Percentiles rank a stretch among this genome's conserved stretches.
phyloP scores from a whole-genome alignment of 2,329 filamentous ascomycete species.

The Colletotrichum simmondsii region DNA sequence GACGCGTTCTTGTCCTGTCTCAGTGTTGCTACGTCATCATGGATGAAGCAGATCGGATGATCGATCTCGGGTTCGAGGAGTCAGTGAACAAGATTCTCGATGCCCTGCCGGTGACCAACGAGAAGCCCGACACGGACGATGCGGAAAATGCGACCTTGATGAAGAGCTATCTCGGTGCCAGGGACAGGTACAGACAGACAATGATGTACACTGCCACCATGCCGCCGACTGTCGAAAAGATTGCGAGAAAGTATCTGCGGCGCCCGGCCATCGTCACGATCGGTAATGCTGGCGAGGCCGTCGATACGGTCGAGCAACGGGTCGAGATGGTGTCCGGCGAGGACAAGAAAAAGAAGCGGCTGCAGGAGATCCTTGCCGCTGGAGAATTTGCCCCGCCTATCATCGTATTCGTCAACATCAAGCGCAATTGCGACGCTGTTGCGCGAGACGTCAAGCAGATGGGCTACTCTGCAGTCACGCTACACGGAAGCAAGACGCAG shows the following conservation, averaged over 20 bases:
- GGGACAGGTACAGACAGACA: conserved; percentile 90
- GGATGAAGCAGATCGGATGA: conserved; percentile 99
- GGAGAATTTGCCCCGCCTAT: conserved; percentile 87
- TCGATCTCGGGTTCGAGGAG: conserved; percentile 97
- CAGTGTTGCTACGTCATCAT: conserved; percentile 99
- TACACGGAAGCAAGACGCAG: conserved; percentile 97
- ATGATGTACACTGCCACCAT: conserved; percentile 99
- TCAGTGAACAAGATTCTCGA: conserved; percentile 97
- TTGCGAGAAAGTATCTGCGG: conserved; percentile 95
- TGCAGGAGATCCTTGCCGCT: conserved; percentile 88
- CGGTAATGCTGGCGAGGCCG: conserved; percentile 92
- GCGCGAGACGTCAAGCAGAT: conserved; percentile 94
- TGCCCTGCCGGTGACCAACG: conserved; percentile 89
- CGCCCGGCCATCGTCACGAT: conserved; percentile 95
- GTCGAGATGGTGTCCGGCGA: conserved; percentile 92
- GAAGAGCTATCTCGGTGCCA: conserved; percentile 79
- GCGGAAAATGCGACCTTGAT: conserved; percentile 90
- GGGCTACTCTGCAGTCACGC: conserved; percentile 88
- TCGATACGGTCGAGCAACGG: conserved; percentile 97
- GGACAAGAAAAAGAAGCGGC: conserved; percentile 95
- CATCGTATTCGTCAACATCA: conserved; percentile 99
- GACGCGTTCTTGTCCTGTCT: conserved; percentile 88
- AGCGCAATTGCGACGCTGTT: conserved; percentile 96
- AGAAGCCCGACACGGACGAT: conserved; percentile 93
- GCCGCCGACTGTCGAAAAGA: conserved; percentile 91